Evolutionary conservation across 164 flowering plant species (phyloP).

Genomic region (Nelumbo lutea): DNA sequence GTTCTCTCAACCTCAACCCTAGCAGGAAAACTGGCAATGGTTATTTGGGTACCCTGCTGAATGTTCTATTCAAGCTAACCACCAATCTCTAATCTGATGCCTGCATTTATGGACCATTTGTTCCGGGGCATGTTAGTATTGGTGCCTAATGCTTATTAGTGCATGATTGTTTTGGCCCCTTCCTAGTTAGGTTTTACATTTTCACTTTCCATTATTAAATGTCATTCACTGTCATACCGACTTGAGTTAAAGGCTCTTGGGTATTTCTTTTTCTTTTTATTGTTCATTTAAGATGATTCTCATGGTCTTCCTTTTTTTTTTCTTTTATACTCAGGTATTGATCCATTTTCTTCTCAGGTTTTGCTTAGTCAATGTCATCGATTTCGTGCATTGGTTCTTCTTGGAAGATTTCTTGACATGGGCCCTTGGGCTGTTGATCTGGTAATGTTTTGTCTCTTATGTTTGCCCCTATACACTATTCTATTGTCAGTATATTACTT

Average conservation of each 20-base stretch:
- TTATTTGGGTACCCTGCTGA: too few species aligned
- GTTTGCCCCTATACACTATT: neutral
- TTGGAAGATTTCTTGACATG: slow-evolving; percentile 95
- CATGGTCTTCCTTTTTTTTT: neutral
- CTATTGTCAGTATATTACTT: neutral
- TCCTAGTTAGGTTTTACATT: neutral
- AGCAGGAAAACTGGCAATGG: too few species aligned
- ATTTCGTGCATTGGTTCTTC: slow-evolving; percentile 88
- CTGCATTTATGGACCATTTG: too few species aligned
- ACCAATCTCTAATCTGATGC: too few species aligned
- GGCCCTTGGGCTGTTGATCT: slow-evolving; percentile 99
- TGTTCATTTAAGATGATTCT: neutral
- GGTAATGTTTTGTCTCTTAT: slow-evolving; percentile 37
- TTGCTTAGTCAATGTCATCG: slow-evolving; percentile 95
- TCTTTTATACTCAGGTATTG: neutral
- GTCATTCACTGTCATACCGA: neutral
- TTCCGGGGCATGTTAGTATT: too few species aligned
- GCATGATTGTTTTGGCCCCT: too few species aligned
- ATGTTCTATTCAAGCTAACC: too few species aligned
- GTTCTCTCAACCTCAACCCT: too few species aligned
- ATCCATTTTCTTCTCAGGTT: slow-evolving; percentile 42
- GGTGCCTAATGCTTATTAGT: too few species aligned
- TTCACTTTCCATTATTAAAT: neutral
- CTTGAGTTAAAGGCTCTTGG: neutral
- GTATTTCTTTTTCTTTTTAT: neutral